A percentile compares a stretch with the other conserved stretches of the same genome.
Conservation (phyloP, 129 eudicot genomes). For the Centrapalus pauciflorus region DNA sequence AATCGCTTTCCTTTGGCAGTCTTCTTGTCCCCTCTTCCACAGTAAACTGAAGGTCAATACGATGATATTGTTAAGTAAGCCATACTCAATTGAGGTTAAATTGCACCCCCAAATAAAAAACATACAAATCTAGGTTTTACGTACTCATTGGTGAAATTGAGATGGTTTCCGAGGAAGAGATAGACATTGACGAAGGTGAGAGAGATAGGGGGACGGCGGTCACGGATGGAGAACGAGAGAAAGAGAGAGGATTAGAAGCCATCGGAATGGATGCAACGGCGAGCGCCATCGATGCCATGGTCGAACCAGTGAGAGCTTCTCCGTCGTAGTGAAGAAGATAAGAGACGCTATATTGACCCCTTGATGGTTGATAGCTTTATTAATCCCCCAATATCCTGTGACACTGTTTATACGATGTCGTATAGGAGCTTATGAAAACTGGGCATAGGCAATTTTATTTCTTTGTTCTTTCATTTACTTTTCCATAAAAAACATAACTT, state of each 20-base stretch:
- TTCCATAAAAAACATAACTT: background rate
- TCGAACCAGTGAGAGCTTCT: background rate
- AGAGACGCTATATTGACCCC: background rate
- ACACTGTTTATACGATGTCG: background rate
- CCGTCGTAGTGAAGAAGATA: constrained; percentile 10
- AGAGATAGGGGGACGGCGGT: constrained; percentile 31
- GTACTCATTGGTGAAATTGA: constrained; percentile 32
- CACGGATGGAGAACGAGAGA: constrained; percentile 25
- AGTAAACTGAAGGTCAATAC: constrained; percentile 44
- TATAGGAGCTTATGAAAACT: too few species aligned
- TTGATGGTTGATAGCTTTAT: background rate
- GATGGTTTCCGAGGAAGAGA: constrained; percentile 15
- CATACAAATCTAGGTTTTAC: constrained; percentile 12
- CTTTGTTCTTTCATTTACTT: background rate
- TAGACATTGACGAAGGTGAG: constrained; percentile 22
- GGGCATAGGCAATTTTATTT: too few species aligned
- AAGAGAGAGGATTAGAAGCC: constrained; percentile 30
- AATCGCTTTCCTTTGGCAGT: constrained; percentile 92
- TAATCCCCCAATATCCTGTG: background rate
- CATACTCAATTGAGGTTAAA: background rate
- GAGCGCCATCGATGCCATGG: constrained; percentile 35
- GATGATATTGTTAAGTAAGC: constrained; percentile 3
- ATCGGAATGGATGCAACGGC: constrained; percentile 24
- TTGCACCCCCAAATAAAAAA: background rate
- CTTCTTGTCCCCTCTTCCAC: constrained; percentile 93